Evolutionary conservation across 2,329 filamentous ascomycete genomes (phyloP), one percentile per base, ranked within the genome.

Genomic region (Drechslerella dactyloides): DNA sequence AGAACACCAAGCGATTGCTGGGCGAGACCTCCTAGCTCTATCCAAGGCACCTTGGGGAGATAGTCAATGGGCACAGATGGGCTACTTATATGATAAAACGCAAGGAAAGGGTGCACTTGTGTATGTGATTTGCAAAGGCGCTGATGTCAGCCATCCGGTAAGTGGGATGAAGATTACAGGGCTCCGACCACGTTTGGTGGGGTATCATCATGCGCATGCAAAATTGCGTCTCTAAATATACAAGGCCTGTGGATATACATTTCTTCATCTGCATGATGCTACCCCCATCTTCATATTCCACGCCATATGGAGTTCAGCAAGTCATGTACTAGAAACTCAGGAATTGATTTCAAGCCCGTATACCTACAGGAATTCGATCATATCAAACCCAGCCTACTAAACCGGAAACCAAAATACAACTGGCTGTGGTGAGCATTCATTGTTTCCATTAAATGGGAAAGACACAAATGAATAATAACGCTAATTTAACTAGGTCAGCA

Each of bases 121-220:
- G 4, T 64, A 55, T 51, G 60, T 64, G 33, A 55, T 64, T 24
- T 37, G 40, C 17, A 64, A 64, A 19, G 60, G 60, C 19, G 60
- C 53, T 13, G 60, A 64, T 35, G 46, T 64, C 27, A 33, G 15
- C 19, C 50, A 55, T 50, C 23, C 51, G 30, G 60, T 35, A 56
- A 56, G 60, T 23, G 13, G 15, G 5, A 44, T 4, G 5, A 5
- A 4, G 17, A 21, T 10, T 13, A 19, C 3, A 13, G 40, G 6
- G 15, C 17, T 8, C 15, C 21, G 2, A 33, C 44, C 56, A 27
- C 13, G 11, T 10, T 50, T n/a, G n/a, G n/a, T n/a, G n/a, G n/a
- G n/a, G n/a, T n/a, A n/a, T n/a, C n/a, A n/a, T n/a, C n/a, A n/a
- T n/a, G n/a, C n/a, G n/a, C n/a, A n/a, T n/a, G n/a, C n/a, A n/a